Evolutionary conservation across 352 stramenopile genomes (phyloP).

Genomic region (Phytophthora boehmeriae): DNA sequence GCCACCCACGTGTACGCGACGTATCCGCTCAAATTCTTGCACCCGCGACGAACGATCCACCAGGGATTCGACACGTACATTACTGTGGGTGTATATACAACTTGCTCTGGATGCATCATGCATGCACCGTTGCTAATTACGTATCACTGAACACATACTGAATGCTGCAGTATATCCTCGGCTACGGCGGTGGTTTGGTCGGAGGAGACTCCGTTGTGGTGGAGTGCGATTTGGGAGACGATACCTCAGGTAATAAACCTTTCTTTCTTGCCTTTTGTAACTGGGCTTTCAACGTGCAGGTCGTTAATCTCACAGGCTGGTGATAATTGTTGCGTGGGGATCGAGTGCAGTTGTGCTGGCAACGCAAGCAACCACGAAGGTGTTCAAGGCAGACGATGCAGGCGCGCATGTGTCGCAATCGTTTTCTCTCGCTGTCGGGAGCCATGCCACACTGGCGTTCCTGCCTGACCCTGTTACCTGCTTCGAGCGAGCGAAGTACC

Average conservation of each 20-base stretch:
- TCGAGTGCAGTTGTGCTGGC: constrained; percentile 59
- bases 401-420: constrained; percentile 56
- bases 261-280: too few species aligned
- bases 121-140: constrained; percentile 1
- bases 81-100: constrained; percentile 44
- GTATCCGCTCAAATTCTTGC: constrained; percentile 90
- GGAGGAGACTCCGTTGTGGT: constrained; percentile 75
- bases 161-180: constrained; percentile 72
- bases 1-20: constrained; percentile 81
- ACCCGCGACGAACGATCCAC: constrained; percentile 65
- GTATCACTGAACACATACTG: constrained; percentile 4
- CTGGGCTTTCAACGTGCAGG: neutral
- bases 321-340: neutral
- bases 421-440: constrained; percentile 55
- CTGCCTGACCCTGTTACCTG: constrained; percentile 84
- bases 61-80: constrained; percentile 75
- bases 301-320: constrained; percentile 7
- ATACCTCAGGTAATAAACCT: constrained; percentile 56
- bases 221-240: constrained; percentile 47
- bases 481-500: constrained; percentile 75
- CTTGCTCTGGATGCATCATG: neutral
- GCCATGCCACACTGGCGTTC: constrained; percentile 69
- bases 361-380: constrained; percentile 88
- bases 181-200: constrained; percentile 84
- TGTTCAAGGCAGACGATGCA: constrained; percentile 73